These are phyloP conservation scores for Periconia sp. DNA, from an alignment of 2,329 filamentous ascomycete species.

Conservation along the genomic window DNA sequence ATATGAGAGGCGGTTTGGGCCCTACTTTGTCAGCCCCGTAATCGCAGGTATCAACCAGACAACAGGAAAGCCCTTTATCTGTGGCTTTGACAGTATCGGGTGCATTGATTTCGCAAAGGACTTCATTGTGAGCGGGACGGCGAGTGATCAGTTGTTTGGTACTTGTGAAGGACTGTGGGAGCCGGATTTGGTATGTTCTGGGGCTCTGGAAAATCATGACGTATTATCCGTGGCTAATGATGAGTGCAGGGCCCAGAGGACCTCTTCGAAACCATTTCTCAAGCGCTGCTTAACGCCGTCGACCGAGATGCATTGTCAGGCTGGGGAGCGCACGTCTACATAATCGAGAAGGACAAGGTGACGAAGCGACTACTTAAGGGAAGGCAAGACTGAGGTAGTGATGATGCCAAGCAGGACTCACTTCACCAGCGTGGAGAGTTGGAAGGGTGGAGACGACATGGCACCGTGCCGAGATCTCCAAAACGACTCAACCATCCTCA, in stretches of 20 bases:
- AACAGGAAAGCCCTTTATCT: conserved; percentile 94
- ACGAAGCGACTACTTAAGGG: conserved; percentile 98
- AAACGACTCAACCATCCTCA: not conserved
- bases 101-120: conserved; percentile 99
- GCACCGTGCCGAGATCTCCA: not conserved
- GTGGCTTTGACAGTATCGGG: conserved; percentile 97
- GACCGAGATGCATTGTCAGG: conserved; percentile 96
- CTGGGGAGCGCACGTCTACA: conserved; percentile 98
- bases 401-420: not conserved
- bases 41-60: conserved; percentile 94
- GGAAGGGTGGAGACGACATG: not conserved
- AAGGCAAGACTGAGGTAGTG: conserved; percentile 70
- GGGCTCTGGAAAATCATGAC: not conserved
- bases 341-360: conserved; percentile 99
- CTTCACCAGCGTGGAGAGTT: not conserved
- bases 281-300: conserved; percentile 91
- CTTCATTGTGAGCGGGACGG: conserved; percentile 96
- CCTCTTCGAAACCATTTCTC: conserved; percentile 97
- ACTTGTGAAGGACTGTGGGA: conserved; percentile 99
- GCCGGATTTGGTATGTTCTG: conserved; percentile 74
- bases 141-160: conserved; percentile 96
- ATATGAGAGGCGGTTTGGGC: conserved; percentile 95
- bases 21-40: conserved; percentile 94
- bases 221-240: not conserved
- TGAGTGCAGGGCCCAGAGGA: conserved; percentile 76